Conservation (phyloP, 2,329 filamentous ascomycete species). For the Thermomyces lanuginosus region DNA sequence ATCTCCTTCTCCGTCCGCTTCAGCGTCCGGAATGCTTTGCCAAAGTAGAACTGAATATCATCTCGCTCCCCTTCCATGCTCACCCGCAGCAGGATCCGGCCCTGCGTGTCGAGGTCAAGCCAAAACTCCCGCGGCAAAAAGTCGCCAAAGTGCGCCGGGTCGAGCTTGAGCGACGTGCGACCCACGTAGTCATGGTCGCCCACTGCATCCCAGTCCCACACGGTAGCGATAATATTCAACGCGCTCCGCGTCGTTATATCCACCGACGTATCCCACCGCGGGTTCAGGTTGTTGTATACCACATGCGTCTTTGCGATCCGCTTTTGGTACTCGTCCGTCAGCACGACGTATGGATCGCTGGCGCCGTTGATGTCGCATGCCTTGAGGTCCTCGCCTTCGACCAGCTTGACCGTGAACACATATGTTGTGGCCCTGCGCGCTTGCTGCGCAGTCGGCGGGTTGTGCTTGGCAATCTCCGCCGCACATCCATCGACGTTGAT, state of each 20-base stretch:
- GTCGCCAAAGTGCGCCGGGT: conserved; percentile 91
- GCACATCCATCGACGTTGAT: conserved; percentile 89
- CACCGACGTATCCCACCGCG: conserved; percentile 91
- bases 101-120: conserved; percentile 93
- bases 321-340: conserved; percentile 96
- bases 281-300: conserved; percentile 77
- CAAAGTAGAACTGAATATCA: conserved; percentile 97
- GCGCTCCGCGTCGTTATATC: conserved; percentile 87
- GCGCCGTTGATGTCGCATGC: conserved; percentile 90
- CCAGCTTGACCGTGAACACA: conserved; percentile 96
- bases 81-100: conserved; percentile 70
- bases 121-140: conserved; percentile 93
- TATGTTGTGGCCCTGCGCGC: conserved; percentile 66
- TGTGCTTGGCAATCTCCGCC: conserved; percentile 56
- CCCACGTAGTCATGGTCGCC: conserved; percentile 97
- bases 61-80: conserved; percentile 98
- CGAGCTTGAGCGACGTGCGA: conserved; percentile 91
- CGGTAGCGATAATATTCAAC: conserved; percentile 86
- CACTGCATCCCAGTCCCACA: conserved; percentile 96
- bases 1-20: conserved; percentile 96
- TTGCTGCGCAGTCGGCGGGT: conserved; percentile 53
- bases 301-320: conserved; percentile 87
- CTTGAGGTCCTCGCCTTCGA: conserved; percentile 93
- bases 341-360: conserved; percentile 92
- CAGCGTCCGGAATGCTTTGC: conserved; percentile 85